phyloP scores from a whole-genome alignment of 371 early-diverging fungal genomes.

The Mortierella sp. region DNA sequence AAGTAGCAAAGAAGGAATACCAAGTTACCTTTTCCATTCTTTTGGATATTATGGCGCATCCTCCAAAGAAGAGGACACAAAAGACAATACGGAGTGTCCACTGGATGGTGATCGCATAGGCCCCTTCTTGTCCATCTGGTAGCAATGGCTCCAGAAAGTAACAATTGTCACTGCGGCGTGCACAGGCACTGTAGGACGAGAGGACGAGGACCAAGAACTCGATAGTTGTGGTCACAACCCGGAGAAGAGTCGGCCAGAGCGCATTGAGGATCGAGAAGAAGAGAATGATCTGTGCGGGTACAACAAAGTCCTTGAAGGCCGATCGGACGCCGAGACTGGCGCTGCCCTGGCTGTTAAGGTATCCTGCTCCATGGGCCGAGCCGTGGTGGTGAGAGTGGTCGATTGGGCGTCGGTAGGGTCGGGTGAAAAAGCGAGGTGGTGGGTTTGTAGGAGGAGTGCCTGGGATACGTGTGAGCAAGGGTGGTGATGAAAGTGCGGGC shows the following conservation, averaged over 20 bases:
- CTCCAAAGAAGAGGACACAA: slow-evolving; percentile 29
- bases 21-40: slow-evolving; percentile 38
- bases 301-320: slow-evolving; percentile 52
- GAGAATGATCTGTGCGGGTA: slow-evolving; percentile 54
- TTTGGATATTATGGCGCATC: slow-evolving; percentile 13
- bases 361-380: slow-evolving; percentile 31
- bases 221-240: slow-evolving; percentile 26
- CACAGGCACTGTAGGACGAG: slow-evolving; percentile 53
- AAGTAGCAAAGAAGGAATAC: not conserved
- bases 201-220: slow-evolving; percentile 50
- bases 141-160: slow-evolving; percentile 53
- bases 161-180: slow-evolving; percentile 47
- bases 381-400: slow-evolving; percentile 39
- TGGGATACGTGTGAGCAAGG: slow-evolving; percentile 24
- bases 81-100: slow-evolving; percentile 49
- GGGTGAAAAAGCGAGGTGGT: slow-evolving; percentile 50
- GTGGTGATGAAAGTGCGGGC: slow-evolving; percentile 18
- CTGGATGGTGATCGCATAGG: slow-evolving; percentile 48
- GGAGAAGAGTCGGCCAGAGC: slow-evolving; percentile 43
- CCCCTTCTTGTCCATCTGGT: slow-evolving; percentile 45
- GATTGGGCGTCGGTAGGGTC: slow-evolving; percentile 44
- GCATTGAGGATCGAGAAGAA: slow-evolving; percentile 53
- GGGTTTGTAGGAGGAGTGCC: slow-evolving; percentile 37
- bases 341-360: slow-evolving; percentile 30
- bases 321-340: slow-evolving; percentile 53